These are phyloP conservation scores for Boletus sp. DNA, from an alignment of 1,284 basidiomycete species.

Conservation along the genomic window DNA sequence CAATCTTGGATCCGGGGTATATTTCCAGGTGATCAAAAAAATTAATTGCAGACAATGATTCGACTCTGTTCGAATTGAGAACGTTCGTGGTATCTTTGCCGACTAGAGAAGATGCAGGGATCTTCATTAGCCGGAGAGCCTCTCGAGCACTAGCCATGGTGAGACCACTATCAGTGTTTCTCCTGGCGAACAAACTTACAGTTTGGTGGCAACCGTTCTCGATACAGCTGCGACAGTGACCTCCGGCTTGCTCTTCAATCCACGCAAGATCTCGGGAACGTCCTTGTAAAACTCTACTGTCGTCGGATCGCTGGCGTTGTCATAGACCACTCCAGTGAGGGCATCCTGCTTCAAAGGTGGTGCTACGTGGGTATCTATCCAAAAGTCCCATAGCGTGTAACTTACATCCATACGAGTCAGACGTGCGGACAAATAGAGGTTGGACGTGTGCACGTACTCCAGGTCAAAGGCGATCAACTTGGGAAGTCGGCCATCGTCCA, in stretches of 20 bases:
- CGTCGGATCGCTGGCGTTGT: slow-evolving; percentile 37
- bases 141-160: slow-evolving; percentile 58
- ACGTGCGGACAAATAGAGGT: slow-evolving; percentile 1
- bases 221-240: slow-evolving; percentile 74
- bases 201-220: slow-evolving; percentile 62
- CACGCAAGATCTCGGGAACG: slow-evolving; percentile 72
- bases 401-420: slow-evolving; percentile 35
- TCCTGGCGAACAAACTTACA: slow-evolving; percentile 45
- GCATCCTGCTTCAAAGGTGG: slow-evolving; percentile 61
- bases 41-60: slow-evolving; percentile 43
- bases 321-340: slow-evolving; percentile 32
- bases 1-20: slow-evolving; percentile 82
- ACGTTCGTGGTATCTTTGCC: slow-evolving; percentile 37
- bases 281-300: slow-evolving; percentile 70
- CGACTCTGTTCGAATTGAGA: background rate
- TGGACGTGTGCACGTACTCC: slow-evolving; percentile 53
- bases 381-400: slow-evolving; percentile 82
- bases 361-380: slow-evolving; percentile 73
- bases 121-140: slow-evolving; percentile 64
- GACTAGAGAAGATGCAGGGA: slow-evolving; percentile 47
- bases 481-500: slow-evolving; percentile 41
- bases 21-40: slow-evolving; percentile 84
- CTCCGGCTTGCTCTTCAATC: slow-evolving; percentile 45
- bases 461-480: slow-evolving; percentile 79
- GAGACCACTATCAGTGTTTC: background rate